These are phyloP conservation scores for Yarrowia sp. DNA, from an alignment of 805 yeast genomes.

Conservation along the genomic window DNA sequence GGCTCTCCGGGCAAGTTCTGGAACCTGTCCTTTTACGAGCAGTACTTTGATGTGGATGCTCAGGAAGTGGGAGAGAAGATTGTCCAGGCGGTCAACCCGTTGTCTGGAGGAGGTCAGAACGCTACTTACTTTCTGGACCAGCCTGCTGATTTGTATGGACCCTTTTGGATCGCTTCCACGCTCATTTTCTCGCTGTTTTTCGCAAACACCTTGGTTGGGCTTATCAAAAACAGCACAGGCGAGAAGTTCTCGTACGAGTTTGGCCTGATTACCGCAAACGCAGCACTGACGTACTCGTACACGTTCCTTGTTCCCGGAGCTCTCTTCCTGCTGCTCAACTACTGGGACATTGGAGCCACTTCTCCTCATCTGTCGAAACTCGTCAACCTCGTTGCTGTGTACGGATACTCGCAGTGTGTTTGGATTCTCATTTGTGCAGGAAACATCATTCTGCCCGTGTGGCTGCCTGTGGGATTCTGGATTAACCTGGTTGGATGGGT, in stretches of 20 bases:
- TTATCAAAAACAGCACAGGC: constrained; percentile 51
- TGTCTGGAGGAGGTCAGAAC: constrained; percentile 33
- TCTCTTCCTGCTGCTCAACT: constrained; percentile 53
- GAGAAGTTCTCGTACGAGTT: constrained; percentile 58
- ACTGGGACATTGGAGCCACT: constrained; percentile 52
- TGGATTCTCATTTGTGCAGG: constrained; percentile 83
- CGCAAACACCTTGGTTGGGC: constrained; percentile 65
- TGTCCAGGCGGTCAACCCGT: constrained; percentile 58
- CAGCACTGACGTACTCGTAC: constrained; percentile 73
- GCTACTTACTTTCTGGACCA: constrained; percentile 39
- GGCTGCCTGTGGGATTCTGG: constrained; percentile 40
- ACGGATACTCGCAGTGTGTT: constrained; percentile 77
- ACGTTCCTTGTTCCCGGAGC: constrained; percentile 61
- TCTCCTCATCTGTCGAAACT: constrained; percentile 44
- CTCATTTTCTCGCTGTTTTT: constrained; percentile 72
- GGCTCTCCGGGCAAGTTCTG: constrained; percentile 10
- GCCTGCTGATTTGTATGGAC: constrained; percentile 77
- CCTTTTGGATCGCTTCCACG: constrained; percentile 87
- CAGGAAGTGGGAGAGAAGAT: constrained; percentile 57
- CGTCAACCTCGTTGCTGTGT: constrained; percentile 64
- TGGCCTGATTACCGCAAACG: constrained; percentile 62
- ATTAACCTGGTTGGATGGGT: constrained; percentile 58
- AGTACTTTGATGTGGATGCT: constrained; percentile 69
- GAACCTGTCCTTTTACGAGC: constrained; percentile 54
- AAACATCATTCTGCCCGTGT: constrained; percentile 52